phyloP scores from a whole-genome alignment of 2,329 filamentous ascomycete species.

The Sclerotinia borealis region DNA sequence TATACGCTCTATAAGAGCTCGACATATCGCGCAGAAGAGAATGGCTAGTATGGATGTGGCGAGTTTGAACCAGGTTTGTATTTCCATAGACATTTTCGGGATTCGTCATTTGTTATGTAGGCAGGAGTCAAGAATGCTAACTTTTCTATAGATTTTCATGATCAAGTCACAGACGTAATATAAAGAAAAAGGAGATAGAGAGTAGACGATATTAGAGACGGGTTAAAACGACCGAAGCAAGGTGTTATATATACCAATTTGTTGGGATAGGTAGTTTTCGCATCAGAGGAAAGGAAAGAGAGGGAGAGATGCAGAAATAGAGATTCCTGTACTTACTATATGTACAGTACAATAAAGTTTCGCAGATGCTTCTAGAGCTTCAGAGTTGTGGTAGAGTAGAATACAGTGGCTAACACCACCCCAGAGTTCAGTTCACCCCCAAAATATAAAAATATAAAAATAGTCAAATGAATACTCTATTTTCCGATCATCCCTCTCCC shows the following conservation, averaged over 20 bases:
- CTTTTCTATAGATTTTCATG: constrained; percentile 57
- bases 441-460: too few relatives aligned
- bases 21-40: constrained; percentile 84
- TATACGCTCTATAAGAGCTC: constrained; percentile 68
- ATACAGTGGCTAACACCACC: too few relatives aligned
- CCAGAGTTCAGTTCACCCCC: too few relatives aligned
- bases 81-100: not conserved
- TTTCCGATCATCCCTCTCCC: too few relatives aligned
- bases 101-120: not conserved
- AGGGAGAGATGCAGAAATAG: not conserved
- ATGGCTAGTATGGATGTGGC: constrained; percentile 74
- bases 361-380: too few relatives aligned
- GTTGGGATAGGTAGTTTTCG: not conserved
- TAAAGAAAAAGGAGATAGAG: not conserved
- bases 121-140: constrained; percentile 3
- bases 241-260: not conserved
- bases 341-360: too few relatives aligned
- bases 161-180: constrained; percentile 42
- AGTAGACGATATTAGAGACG: not conserved
- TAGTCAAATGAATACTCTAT: too few relatives aligned
- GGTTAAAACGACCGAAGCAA: not conserved
- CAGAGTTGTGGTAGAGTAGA: too few relatives aligned
- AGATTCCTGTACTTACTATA: not conserved
- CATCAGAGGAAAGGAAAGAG: not conserved
- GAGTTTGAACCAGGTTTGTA: constrained; percentile 66